These are phyloP conservation scores for Pilasporangium apinafurcum DNA, from an alignment of 352 stramenopile species.

Conservation along the genomic window DNA sequence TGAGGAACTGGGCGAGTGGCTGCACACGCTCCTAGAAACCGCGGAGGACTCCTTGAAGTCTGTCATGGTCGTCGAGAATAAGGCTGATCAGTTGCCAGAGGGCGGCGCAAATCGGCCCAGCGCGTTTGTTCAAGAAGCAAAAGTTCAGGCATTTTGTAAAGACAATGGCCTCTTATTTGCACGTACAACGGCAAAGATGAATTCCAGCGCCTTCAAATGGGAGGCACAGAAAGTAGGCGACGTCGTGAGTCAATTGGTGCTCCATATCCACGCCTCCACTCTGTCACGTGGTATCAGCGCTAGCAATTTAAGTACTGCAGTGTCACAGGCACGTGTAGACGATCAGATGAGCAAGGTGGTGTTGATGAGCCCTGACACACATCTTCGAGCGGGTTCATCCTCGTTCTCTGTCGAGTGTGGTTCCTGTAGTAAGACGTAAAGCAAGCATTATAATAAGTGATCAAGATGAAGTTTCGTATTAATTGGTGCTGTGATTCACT, in stretches of 20 bases:
- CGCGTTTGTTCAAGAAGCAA: constrained; percentile 35
- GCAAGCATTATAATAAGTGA: too few relatives aligned
- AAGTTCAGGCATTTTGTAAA: constrained; percentile 49
- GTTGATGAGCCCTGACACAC: neutral
- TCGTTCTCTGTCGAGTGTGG: constrained; percentile 5
- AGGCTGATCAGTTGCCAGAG: constrained; percentile 67
- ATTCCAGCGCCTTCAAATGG: constrained; percentile 48
- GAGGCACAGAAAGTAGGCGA: constrained; percentile 42
- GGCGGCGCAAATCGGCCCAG: constrained; percentile 3
- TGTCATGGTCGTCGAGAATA: constrained; percentile 90
- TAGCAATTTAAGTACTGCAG: neutral
- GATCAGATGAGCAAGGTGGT: constrained; percentile 3
- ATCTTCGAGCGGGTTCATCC: neutral
- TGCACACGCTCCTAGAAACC: constrained; percentile 82
- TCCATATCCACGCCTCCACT: constrained; percentile 48
- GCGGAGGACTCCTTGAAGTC: constrained; percentile 78
- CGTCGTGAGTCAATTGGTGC: constrained; percentile 44
- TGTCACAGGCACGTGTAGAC: neutral
- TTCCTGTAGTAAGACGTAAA: constrained; percentile 8
- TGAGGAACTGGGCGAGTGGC: constrained; percentile 82
- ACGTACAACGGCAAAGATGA: constrained; percentile 58
- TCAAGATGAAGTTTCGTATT: too few relatives aligned
- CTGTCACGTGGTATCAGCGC: constrained; percentile 15
- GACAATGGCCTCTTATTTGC: constrained; percentile 54
- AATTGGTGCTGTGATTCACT: neutral